Conservation (phyloP, 306 rosid genomes). For the Casuarina glauca region DNA sequence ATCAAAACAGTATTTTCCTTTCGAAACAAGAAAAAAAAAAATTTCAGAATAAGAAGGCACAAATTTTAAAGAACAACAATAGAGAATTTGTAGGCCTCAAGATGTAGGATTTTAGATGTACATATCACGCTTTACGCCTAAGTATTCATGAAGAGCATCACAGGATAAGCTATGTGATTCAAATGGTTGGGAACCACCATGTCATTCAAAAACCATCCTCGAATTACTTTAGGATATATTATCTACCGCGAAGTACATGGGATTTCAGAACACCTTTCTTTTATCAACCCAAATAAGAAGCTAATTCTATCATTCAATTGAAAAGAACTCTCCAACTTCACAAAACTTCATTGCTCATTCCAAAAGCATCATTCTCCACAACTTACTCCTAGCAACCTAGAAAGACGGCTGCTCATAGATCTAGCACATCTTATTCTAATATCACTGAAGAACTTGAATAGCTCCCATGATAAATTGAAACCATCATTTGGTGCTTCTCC, state of each 20-base stretch:
- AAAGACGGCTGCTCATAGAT: background rate
- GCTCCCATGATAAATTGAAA: background rate
- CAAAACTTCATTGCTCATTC: background rate
- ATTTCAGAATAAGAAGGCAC: background rate
- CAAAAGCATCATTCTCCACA: background rate
- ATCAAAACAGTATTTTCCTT: background rate
- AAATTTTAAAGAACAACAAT: background rate
- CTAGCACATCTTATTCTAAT: background rate
- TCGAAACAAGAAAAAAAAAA: background rate
- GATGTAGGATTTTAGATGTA: background rate
- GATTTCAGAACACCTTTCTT: background rate
- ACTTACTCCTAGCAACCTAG: background rate
- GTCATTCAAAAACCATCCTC: background rate
- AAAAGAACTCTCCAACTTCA: background rate
- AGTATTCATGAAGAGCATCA: background rate
- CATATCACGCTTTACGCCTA: background rate
- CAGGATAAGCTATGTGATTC: background rate
- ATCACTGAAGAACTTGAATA: background rate
- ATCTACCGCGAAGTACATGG: background rate
- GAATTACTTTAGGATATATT: background rate
- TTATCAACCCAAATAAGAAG: background rate
- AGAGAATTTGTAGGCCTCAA: background rate
- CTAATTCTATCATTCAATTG: background rate
- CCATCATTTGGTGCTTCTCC: background rate
- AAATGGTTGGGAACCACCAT: background rate